Evolutionary conservation across 2,329 filamentous ascomycete species (phyloP), one percentile per base, ranked within the genome.

Genomic region (Trichoderma brevicompactum): DNA sequence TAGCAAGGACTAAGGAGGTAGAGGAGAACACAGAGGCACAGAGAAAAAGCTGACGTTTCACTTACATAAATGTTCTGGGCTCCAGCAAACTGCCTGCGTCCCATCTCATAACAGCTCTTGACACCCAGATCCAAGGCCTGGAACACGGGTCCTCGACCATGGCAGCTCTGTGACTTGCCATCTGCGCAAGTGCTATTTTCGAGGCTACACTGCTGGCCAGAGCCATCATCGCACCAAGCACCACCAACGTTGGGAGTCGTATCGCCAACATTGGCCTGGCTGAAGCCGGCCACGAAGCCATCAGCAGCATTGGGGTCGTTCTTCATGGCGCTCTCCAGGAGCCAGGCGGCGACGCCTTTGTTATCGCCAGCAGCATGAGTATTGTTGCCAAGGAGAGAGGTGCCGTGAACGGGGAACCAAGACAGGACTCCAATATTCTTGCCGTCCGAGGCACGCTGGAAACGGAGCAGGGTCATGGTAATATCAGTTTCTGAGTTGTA

Each of bases 291-390:
- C 1, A 97, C 91, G 70, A 96, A 97, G 9, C 83, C 85, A 2
- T 87, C 80, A 0, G 85, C 83, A 40, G 88, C 87, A 17, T 79
- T 81, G 1, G 80, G 73, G 17, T 86, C 81, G n/a, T 76, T 77
- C 2, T 79, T 75, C 55, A 90, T 82, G 59, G 85, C 88, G 69
- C 90, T 85, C 75, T 98, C 94, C 61, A 97, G 89, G 12, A 97
- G 80, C 74, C 90, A 90, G 0, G 94, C 91, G 2, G 94, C 94
- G 7, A 97, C 92, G 12, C 94, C 94, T 79, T 98, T 98, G 80
- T 98, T 98, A 76, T 98, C 94, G n/a, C 92, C 94, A 2, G 93
- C 89, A 58, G 95, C 87, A 13, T 97, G 83, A 0, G 93, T 97
- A 78, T 97, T 97, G 79, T 97, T 97, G 63, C 91, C 90, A 28